These are phyloP conservation scores for Termitomyces sp. DNA, from an alignment of 768 basidiomycete species.

Conservation along the genomic window DNA sequence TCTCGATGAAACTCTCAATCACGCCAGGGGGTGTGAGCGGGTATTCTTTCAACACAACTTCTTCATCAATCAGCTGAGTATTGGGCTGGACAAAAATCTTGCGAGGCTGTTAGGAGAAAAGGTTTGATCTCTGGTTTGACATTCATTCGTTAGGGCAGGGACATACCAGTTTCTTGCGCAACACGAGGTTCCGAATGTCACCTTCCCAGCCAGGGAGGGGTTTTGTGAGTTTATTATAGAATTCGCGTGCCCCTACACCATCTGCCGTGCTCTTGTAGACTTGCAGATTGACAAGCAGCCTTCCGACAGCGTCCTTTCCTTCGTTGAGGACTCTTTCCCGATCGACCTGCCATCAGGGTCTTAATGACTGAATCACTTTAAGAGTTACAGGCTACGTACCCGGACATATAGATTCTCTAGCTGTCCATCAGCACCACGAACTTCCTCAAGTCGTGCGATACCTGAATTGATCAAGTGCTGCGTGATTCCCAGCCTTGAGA, in stretches of 20 bases:
- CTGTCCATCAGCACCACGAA: slow-evolving; percentile 53
- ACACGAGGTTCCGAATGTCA: slow-evolving; percentile 73
- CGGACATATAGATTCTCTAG: slow-evolving; percentile 71
- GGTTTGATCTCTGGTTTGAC: neutral
- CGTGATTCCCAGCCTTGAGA: slow-evolving; percentile 74
- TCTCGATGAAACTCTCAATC: slow-evolving; percentile 82
- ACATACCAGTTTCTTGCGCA: slow-evolving; percentile 75
- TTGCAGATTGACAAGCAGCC: slow-evolving; percentile 77
- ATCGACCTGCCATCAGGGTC: slow-evolving; percentile 53
- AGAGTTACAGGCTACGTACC: slow-evolving; percentile 37
- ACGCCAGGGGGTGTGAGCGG: slow-evolving; percentile 69
- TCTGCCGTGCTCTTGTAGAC: slow-evolving; percentile 86
- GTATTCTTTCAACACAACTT: slow-evolving; percentile 79
- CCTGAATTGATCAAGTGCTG: slow-evolving; percentile 73
- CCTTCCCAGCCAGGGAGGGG: slow-evolving; percentile 72
- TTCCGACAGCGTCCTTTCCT: slow-evolving; percentile 67
- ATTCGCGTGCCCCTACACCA: slow-evolving; percentile 73
- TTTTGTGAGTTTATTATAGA: slow-evolving; percentile 77
- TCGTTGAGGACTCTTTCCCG: slow-evolving; percentile 62
- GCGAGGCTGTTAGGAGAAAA: slow-evolving; percentile 57
- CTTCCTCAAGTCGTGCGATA: slow-evolving; percentile 68
- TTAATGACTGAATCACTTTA: neutral
- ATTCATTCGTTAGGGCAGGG: slow-evolving; percentile 1
- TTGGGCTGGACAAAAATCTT: slow-evolving; percentile 87
- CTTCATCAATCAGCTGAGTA: slow-evolving; percentile 62